These are phyloP conservation scores for Cryptomeria japonica DNA, from an alignment of 75 land plant species.

Conservation along the genomic window DNA sequence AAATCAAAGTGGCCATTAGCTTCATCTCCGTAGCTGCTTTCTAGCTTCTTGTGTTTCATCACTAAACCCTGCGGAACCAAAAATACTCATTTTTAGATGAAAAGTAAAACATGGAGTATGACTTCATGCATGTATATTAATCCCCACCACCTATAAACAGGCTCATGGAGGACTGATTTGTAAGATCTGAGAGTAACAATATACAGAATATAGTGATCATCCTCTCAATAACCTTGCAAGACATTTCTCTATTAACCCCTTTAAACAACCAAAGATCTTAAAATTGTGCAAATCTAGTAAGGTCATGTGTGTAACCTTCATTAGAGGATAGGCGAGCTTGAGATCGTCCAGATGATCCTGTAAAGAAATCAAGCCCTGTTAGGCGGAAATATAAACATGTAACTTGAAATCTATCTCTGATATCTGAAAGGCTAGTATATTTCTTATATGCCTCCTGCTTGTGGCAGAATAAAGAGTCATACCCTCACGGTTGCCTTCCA, in stretches of 20 bases:
- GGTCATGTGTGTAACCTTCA: conserved; percentile 10
- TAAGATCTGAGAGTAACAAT: not conserved
- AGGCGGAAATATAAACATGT: not conserved
- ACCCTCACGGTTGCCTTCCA: conserved; percentile 13
- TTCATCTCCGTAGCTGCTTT: not conserved
- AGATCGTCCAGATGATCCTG: conserved; percentile 3
- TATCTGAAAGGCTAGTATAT: not conserved
- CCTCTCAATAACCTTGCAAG: not conserved
- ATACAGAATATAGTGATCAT: not conserved
- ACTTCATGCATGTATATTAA: not conserved
- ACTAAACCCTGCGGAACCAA: not conserved
- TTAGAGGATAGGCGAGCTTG: not conserved
- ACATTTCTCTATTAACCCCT: conserved; percentile 1
- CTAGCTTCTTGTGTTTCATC: not conserved
- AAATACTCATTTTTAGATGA: not conserved
- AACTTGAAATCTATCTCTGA: not conserved
- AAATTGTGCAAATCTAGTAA: not conserved
- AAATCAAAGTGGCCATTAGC: not conserved
- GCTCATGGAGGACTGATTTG: not conserved
- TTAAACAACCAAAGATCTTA: not conserved
- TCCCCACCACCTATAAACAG: not conserved
- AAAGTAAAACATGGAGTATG: not conserved
- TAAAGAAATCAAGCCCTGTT: not conserved
- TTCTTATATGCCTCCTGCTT: not conserved
- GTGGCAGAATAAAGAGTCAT: not conserved